These are phyloP conservation scores for Fusarium lyarnte DNA, from an alignment of 2,329 filamentous ascomycete species.

Conservation along the genomic window DNA sequence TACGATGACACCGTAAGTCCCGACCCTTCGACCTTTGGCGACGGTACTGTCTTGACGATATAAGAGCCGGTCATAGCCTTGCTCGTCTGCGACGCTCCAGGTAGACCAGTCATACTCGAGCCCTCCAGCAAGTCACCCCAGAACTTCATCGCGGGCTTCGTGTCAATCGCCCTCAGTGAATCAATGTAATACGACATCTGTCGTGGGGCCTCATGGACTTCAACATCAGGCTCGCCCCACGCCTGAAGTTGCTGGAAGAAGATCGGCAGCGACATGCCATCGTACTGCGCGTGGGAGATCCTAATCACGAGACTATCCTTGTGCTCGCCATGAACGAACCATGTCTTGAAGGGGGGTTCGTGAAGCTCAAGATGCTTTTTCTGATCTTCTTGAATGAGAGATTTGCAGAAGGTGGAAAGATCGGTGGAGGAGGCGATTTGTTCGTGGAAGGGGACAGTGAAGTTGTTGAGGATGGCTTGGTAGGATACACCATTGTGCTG, in stretches of 20 bases:
- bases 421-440: accelerated
- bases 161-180: background rate
- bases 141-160: background rate
- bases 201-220: background rate
- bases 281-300: background rate
- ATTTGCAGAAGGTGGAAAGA: background rate
- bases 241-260: background rate
- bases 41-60: background rate
- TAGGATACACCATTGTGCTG: background rate
- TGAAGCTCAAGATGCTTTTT: background rate
- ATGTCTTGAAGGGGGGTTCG: background rate
- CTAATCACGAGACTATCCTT: background rate
- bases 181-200: background rate
- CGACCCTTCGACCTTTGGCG: background rate
- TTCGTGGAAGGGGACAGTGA: background rate
- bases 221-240: background rate
- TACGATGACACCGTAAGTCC: background rate
- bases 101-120: accelerated
- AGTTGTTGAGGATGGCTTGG: background rate
- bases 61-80: background rate
- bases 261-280: background rate
- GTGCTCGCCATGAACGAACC: background rate
- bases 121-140: background rate
- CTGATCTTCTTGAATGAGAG: background rate
- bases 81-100: accelerated